A percentile compares a stretch with the other conserved stretches of the same genome.
Conservation (phyloP, 805 yeast genomes). For the Candida adriatica region DNA sequence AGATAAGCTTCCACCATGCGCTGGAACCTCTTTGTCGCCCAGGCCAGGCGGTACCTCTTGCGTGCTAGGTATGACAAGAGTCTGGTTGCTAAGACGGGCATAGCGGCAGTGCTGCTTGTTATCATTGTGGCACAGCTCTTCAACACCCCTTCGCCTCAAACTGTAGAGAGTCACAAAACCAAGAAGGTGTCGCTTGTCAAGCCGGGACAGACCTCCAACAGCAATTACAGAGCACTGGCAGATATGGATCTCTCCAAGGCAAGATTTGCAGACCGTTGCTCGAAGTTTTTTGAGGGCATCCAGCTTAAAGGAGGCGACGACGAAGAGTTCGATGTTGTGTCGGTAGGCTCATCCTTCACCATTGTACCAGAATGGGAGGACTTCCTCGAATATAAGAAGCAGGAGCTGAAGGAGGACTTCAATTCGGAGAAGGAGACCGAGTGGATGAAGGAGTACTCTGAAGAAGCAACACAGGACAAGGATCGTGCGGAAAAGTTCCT, state of each 20-base stretch:
- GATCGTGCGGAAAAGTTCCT: slow-evolving; percentile 5
- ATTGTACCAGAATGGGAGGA: slow-evolving; percentile 3
- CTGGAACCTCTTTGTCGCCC: no score
- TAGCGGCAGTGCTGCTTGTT: slow-evolving; percentile 3
- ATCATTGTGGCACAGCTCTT: slow-evolving; percentile 5
- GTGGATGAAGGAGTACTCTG: slow-evolving; percentile 5
- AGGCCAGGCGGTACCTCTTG: slow-evolving; percentile 4
- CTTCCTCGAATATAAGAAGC: slow-evolving; percentile 2
- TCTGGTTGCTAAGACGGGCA: slow-evolving; percentile 4
- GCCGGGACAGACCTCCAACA: slow-evolving; percentile 9
- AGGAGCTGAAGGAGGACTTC: neutral
- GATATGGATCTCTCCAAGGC: neutral
- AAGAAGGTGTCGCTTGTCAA: slow-evolving; percentile 5
- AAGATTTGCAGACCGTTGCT: slow-evolving; percentile 6
- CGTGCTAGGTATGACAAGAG: slow-evolving; percentile 3
- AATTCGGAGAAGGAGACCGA: slow-evolving; percentile 2
- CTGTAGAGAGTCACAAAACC: neutral
- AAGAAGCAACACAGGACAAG: slow-evolving; percentile 1
- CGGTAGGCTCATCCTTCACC: neutral
- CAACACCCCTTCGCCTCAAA: neutral
- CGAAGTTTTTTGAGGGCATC: slow-evolving; percentile 6
- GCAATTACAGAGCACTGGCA: slow-evolving; percentile 4
- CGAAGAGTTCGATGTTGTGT: slow-evolving; percentile 1
- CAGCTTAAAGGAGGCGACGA: slow-evolving; percentile 3
- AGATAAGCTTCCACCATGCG: no score